Evolutionary conservation across 2,329 filamentous ascomycete genomes (phyloP), one percentile per base, ranked within the genome.

Genomic region (Dactylellina haptotyla): DNA sequence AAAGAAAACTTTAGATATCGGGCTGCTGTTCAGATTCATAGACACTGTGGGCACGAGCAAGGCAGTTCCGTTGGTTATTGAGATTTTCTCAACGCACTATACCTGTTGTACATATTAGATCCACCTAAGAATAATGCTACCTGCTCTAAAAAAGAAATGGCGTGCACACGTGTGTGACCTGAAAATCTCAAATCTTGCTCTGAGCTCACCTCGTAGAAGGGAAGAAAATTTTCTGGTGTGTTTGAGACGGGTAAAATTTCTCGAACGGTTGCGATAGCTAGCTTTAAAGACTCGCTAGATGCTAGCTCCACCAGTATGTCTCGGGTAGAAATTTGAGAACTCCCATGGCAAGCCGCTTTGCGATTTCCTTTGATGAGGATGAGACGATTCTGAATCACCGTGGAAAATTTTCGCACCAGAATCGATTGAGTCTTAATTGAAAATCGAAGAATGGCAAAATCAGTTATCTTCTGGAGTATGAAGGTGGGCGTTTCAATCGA

Each of bases 321-420:
- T 73, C 69, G 69, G 69, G 41, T 73, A 57, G 69, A 73, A 62
- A 73, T 73, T 66, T 66, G 48, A 14, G 30, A 50, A 46, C 41
- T 46, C 41, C 18, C 18, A 18, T n/a, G 16, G 41, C 16, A 10
- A n/a, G 10, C n/a, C 4, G 41, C 18, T 46, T 18, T 34, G 32
- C 14, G 41, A 20, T 46, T 46, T 18, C 6, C 3, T 46, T 53
- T 30, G 28, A 48, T 50, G 41, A n/a, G 41, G 28, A 48, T 50
- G 41, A n/a, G 41, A 51, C 58, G 43, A 14, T 28, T 51, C 34
- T 41, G 4, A 56, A 12, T 18, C 30, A 25, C 25, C 6, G 23
- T 14, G 14, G 12, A 48, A 59, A 59, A 59, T 34, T 34, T 59
- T 34, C n/a, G 9, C 12, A 20, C 16, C n/a, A 25, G 23, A 46